Conservation (phyloP, 2,329 filamentous ascomycete species). For the Juglanconis oblonga region DNA sequence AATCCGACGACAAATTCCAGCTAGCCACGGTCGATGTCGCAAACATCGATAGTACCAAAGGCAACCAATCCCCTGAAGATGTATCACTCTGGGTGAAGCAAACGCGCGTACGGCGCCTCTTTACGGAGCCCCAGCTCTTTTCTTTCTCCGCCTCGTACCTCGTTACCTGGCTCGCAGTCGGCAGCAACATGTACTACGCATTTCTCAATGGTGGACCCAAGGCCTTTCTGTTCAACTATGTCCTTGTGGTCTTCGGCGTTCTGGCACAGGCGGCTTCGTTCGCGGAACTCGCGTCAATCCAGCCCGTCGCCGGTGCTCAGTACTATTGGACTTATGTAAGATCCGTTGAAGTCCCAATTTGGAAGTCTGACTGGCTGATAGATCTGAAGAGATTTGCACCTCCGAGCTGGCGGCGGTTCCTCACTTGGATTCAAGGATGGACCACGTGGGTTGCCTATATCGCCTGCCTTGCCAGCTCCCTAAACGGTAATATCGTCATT, state of each 20-base stretch:
- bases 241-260: slow-evolving; percentile 29
- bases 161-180: slow-evolving; percentile 1
- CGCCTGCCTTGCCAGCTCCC: slow-evolving; percentile 30
- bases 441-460: slow-evolving; percentile 40
- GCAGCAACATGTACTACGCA: slow-evolving; percentile 20
- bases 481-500: slow-evolving; percentile 24
- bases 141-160: slow-evolving; percentile 11
- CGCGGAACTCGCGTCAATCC: slow-evolving; percentile 38
- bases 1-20: too few relatives aligned
- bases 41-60: too few relatives aligned
- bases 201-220: slow-evolving; percentile 32
- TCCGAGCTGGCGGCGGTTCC: neutral
- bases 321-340: slow-evolving; percentile 37
- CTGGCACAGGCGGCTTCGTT: slow-evolving; percentile 31
- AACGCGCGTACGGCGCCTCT: slow-evolving; percentile 5
- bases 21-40: too few relatives aligned
- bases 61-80: too few relatives aligned
- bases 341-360: neutral
- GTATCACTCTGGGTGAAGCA: neutral
- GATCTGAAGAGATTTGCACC: neutral
- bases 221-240: slow-evolving; percentile 29
- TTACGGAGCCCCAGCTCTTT: slow-evolving; percentile 6
- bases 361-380: neutral
- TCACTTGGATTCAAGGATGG: slow-evolving; percentile 30
- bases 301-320: slow-evolving; percentile 38